A percentile compares a stretch with the other conserved stretches of the same genome.
phyloP scores from a whole-genome alignment of 2,329 filamentous ascomycete species.

The Cladosporium colombiae region DNA sequence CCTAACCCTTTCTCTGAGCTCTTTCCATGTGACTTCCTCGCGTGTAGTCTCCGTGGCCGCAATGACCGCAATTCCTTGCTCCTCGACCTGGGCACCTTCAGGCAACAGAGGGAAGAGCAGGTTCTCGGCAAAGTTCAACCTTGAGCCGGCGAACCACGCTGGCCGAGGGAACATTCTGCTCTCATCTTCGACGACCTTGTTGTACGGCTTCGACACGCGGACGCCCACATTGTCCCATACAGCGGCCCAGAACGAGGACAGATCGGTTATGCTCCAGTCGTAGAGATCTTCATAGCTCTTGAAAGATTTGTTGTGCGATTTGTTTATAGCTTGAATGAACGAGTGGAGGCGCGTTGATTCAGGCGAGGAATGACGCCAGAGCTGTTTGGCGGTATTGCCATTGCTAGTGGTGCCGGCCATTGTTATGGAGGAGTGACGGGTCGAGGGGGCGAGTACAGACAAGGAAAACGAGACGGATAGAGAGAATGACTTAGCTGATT shows the following conservation, averaged over 20 bases:
- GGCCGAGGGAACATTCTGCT: conserved; percentile 81
- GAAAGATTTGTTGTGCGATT: conserved; percentile 64
- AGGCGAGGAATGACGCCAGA: conserved; percentile 44
- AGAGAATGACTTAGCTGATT: background rate
- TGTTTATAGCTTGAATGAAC: conserved; percentile 62
- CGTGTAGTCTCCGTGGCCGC: conserved; percentile 74
- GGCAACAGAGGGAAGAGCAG: conserved; percentile 71
- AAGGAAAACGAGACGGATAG: background rate
- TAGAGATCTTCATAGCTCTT: conserved; percentile 73
- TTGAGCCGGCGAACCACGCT: conserved; percentile 76
- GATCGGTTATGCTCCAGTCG: conserved; percentile 78
- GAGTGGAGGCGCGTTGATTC: conserved; percentile 47
- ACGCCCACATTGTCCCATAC: conserved; percentile 83
- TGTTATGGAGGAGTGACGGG: background rate
- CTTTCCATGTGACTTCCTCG: conserved; percentile 71
- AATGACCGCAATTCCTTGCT: conserved; percentile 69
- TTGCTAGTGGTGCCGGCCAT: conserved; percentile 7
- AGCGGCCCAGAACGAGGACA: conserved; percentile 78
- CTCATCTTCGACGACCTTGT: conserved; percentile 66
- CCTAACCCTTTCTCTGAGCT: conserved; percentile 76
- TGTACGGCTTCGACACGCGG: conserved; percentile 63
- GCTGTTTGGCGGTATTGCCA: conserved; percentile 23
- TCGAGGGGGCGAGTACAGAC: background rate
- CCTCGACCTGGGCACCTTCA: conserved; percentile 47
- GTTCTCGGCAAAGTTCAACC: conserved; percentile 93